phyloP scores from a whole-genome alignment of 306 rosid species.

The Gynostemma pentaphyllum region DNA sequence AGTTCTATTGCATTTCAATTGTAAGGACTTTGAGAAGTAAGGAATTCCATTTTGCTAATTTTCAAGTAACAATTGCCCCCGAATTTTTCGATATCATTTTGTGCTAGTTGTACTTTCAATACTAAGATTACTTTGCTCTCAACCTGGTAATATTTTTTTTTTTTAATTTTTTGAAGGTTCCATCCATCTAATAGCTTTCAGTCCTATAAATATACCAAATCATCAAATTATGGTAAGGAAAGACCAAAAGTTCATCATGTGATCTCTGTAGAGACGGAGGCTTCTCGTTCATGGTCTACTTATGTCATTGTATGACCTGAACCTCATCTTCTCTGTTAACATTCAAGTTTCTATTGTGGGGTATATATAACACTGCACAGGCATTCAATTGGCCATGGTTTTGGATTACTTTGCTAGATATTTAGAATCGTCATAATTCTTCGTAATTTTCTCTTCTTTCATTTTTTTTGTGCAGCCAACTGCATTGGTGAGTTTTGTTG shows the following conservation, averaged over 20 bases:
- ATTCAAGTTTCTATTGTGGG: not conserved
- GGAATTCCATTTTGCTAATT: not conserved
- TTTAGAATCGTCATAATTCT: not conserved
- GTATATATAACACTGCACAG: not conserved
- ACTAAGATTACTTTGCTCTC: not conserved
- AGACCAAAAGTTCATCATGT: conserved; percentile 22
- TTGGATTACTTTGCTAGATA: not conserved
- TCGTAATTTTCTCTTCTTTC: not conserved
- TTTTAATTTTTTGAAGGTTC: conserved; percentile 35
- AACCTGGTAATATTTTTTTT: conserved; percentile 3
- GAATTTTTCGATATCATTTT: not conserved
- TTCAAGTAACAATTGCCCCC: not conserved
- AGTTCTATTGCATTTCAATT: not conserved
- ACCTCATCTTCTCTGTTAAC: not conserved
- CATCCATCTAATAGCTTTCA: conserved; percentile 33
- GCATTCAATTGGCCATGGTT: not conserved
- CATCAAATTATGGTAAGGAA: conserved; percentile 27
- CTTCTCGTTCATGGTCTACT: conserved; percentile 40
- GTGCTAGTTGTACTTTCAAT: not conserved
- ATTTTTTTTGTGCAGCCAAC: conserved; percentile 40
- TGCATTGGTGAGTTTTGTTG: conserved; percentile 54
- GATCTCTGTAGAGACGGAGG: conserved; percentile 19
- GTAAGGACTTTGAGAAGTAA: not conserved
- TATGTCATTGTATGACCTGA: conserved; percentile 43
- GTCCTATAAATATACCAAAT: conserved; percentile 29